Conservation (phyloP, 2,329 filamentous ascomycete species). For the Diaporthe sp. region DNA sequence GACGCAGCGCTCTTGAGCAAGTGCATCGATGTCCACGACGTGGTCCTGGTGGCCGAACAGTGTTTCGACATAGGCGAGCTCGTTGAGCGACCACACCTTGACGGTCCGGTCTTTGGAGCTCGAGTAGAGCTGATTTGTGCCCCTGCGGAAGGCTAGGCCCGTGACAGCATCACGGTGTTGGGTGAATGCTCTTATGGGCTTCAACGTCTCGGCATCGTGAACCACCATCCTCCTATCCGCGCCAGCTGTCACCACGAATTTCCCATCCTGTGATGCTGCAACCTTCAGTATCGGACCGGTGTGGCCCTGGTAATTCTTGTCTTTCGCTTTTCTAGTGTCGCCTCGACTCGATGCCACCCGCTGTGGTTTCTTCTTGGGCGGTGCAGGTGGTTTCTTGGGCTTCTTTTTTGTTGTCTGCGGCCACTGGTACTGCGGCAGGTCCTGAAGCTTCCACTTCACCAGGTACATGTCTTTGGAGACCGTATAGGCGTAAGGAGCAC, state of each 20-base stretch:
- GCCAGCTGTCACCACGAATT: conserved; percentile 91
- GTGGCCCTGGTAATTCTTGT: conserved; percentile 81
- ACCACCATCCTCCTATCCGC: conserved; percentile 87
- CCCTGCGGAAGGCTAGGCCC: conserved; percentile 85
- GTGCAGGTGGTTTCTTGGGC: conserved; percentile 69
- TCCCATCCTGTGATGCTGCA: conserved; percentile 89
- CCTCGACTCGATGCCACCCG: conserved; percentile 75
- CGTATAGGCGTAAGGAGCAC: conserved; percentile 87
- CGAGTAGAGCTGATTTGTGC: conserved; percentile 93
- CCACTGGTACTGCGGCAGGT: conserved; percentile 72
- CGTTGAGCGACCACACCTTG: conserved; percentile 94
- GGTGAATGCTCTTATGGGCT: conserved; percentile 85
- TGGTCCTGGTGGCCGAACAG: conserved; percentile 96
- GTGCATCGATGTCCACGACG: conserved; percentile 85
- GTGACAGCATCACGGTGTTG: conserved; percentile 93
- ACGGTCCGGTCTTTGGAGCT: conserved; percentile 92
- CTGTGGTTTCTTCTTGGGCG: conserved; percentile 72
- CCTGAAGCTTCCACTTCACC: conserved; percentile 90
- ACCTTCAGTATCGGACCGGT: conserved; percentile 84
- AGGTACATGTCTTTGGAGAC: conserved; percentile 87
- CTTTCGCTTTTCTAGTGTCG: conserved; percentile 69
- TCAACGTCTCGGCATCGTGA: conserved; percentile 86
- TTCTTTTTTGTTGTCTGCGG: conserved; percentile 71
- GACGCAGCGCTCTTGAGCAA: conserved; percentile 89
- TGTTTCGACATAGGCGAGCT: conserved; percentile 94